Base-by-base conservation (phyloP, 2,329 filamentous ascomycete genomes). In the Aspergillus sp. region DNA sequence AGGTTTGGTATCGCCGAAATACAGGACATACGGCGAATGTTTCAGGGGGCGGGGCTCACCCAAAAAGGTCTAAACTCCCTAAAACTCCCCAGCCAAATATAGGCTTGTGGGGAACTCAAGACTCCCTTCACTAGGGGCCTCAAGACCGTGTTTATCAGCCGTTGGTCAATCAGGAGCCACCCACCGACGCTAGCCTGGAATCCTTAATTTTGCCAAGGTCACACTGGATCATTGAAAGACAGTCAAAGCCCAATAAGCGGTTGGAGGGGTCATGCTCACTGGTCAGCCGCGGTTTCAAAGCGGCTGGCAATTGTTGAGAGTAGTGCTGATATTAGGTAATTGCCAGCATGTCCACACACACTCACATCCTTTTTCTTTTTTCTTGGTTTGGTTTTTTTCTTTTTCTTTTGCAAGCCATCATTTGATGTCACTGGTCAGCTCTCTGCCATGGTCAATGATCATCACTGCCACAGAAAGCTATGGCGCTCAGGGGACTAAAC, bases 1-100 rank as follows among this genome's bases (percentile, higher is more conserved):
- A 8, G n/a, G 7, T 38, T 39, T 12, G 38, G 52, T 55, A 55
- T 45, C 36, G 45, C 21, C 21, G 38, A 30, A 25, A 21, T 15
- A 55, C 12, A 50, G 48, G 54, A 51, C 36, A 17, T 39, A 60
- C 23, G 48, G 45, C 39, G 43, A 60, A 50, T 49, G 55, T 63
- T 62, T 63, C 63, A 67, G 65, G 66, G 63, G 66, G 59, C 63
- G 65, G 61, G 65, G 63, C 23, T n/a, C 41, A 45, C 61, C 48
- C 39, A 47, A 55, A 51, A 17, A 36, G 55, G 55, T n/a, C 47
- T 58, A 59, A 28, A 30, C 28, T 30, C 28, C 28, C 28, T 30
- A 30, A 30, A 30, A 5, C n/a, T 36, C 13, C 55, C 47, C 38
- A 60, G 57, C 65, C 65, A 65, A 65, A 69, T 65, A 69, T 68